Evolutionary conservation across 73 alveolate genomes (phyloP), one percentile per base, ranked within the genome.

Genomic region (Effrenium voratum): DNA sequence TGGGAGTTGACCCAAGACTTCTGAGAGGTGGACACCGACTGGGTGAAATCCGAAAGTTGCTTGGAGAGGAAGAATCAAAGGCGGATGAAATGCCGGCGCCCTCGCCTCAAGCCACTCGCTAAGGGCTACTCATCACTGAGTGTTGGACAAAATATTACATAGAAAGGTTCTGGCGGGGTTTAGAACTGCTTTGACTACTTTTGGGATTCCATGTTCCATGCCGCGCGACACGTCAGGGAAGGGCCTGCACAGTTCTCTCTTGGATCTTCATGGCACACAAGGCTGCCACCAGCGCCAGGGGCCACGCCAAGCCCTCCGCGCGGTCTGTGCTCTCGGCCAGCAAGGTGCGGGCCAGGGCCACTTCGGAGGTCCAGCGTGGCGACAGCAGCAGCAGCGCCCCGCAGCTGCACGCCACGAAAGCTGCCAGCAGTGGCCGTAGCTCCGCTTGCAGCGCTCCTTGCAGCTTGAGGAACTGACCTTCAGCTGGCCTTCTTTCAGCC

Each of bases 341-440:
- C 86, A 90, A 76, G 59, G 72, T 68, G 3, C 88, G 97, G 13
- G 75, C 87, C 86, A 90, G 87, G 10, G 97, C 97, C 2, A 76
- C 87, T 13, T 90, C 97, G 15, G 88, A 19, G 70, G 97, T 90
- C 97, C 97, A 90, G 55, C 73, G 86, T 0, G 97, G 97, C 76
- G 97, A 90, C 45, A 68, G 75, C 40, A 90, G 57, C 41, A 90
- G 75, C n/a, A 90, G 87, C 46, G 83, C 15, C 34, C 41, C 44
- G 60, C 55, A 86, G 34, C 66, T 41, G 45, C 50, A 68, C 55
- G 76, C 41, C 26, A 70, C 97, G 77, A 90, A 90, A 57, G 46
- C 40, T 8, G 55, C 87, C 86, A 90, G 77, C 75, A 45, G 47
- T 3, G 47, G 28, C 49, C 97, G 97, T 24, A 90, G 77, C 59